phyloP scores from a whole-genome alignment of 1,284 basidiomycete genomes.

The Retiboletus fuscus region DNA sequence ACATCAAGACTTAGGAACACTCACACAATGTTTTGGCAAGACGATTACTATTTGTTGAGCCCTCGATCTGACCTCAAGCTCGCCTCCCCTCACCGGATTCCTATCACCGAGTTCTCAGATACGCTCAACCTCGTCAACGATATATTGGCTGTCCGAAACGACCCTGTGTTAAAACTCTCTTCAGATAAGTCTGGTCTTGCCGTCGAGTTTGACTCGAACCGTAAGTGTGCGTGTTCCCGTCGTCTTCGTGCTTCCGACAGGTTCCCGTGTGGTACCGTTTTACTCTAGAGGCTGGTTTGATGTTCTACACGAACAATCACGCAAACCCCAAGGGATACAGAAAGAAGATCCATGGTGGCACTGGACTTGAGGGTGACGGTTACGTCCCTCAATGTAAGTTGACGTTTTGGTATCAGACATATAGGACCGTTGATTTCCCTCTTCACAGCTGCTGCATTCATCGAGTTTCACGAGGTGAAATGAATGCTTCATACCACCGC shows the following conservation, averaged over 20 bases:
- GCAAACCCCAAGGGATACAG: slow-evolving; percentile 63
- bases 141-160: slow-evolving; percentile 54
- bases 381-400: slow-evolving; percentile 68
- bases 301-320: slow-evolving; percentile 76
- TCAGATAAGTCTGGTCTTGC: slow-evolving; percentile 70
- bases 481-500: not conserved
- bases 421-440: slow-evolving; percentile 1
- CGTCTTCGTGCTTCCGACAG: slow-evolving; percentile 8
- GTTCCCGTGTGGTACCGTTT: not conserved
- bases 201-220: slow-evolving; percentile 74
- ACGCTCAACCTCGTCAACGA: slow-evolving; percentile 62
- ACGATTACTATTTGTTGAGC: slow-evolving; percentile 73
- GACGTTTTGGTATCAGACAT: slow-evolving; percentile 10
- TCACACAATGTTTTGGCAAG: slow-evolving; percentile 49
- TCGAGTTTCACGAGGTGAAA: slow-evolving; percentile 77
- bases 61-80: slow-evolving; percentile 53
- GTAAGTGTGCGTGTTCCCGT: slow-evolving; percentile 54
- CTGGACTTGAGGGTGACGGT: slow-evolving; percentile 69
- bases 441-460: slow-evolving; percentile 70
- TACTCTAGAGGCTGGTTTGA: slow-evolving; percentile 72
- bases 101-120: slow-evolving; percentile 46
- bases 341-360: slow-evolving; percentile 81
- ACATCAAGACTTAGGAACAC: not conserved
- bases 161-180: slow-evolving; percentile 64
- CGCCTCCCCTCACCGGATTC: slow-evolving; percentile 53